Evolutionary conservation across 768 basidiomycete genomes (phyloP).

Genomic region (Hypholoma sublateritium): DNA sequence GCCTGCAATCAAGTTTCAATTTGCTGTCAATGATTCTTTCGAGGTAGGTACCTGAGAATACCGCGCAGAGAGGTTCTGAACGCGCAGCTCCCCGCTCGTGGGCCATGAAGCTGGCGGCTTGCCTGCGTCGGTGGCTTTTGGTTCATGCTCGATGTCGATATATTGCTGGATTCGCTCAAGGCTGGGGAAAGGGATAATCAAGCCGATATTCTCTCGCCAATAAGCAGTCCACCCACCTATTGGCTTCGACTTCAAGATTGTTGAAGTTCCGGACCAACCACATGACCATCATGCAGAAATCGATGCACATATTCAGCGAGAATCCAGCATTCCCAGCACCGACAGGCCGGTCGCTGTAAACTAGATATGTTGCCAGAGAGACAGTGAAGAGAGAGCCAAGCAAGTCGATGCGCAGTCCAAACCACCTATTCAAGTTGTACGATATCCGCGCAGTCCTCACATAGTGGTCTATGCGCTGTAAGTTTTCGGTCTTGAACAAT

Average conservation of each 20-base stretch:
- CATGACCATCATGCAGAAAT: slow-evolving; percentile 55
- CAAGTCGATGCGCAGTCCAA: slow-evolving; percentile 52
- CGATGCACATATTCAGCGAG: slow-evolving; percentile 57
- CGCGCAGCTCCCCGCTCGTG: slow-evolving; percentile 47
- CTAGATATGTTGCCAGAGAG: slow-evolving; percentile 52
- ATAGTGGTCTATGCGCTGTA: slow-evolving; percentile 52
- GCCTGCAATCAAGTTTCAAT: slow-evolving; percentile 13
- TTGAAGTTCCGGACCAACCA: slow-evolving; percentile 44
- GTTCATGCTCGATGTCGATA: slow-evolving; percentile 59
- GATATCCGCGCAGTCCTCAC: slow-evolving; percentile 42
- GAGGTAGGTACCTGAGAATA: slow-evolving; percentile 34
- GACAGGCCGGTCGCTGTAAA: slow-evolving; percentile 37
- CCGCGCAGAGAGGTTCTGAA: slow-evolving; percentile 51
- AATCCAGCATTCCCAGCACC: slow-evolving; percentile 47
- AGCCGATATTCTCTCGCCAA: neutral
- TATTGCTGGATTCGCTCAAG: slow-evolving; percentile 72
- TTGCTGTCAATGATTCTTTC: neutral
- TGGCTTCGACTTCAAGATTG: slow-evolving; percentile 38
- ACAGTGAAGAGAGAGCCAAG: slow-evolving; percentile 57
- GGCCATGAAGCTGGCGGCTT: slow-evolving; percentile 62
- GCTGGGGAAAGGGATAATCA: slow-evolving; percentile 18
- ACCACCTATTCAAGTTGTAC: slow-evolving; percentile 48
- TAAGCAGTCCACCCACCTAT: slow-evolving; percentile 16
- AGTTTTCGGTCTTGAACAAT: slow-evolving; percentile 40
- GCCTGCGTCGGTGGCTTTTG: slow-evolving; percentile 31